These are phyloP conservation scores for Mucor racemosus DNA, from an alignment of 371 early-diverging fungal genomes.

Conservation along the genomic window DNA sequence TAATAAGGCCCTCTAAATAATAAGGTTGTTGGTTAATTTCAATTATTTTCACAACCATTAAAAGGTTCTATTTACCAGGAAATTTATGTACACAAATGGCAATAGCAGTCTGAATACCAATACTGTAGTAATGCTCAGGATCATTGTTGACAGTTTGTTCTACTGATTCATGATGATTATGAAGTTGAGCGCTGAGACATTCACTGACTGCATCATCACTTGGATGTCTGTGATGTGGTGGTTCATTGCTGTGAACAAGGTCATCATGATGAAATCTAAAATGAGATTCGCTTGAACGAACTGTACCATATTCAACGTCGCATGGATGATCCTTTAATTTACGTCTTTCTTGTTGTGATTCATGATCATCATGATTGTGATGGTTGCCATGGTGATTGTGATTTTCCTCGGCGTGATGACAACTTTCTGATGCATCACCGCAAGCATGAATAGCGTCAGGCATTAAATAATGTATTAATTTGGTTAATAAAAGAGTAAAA, in stretches of 20 bases:
- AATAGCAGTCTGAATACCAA: conserved; percentile 80
- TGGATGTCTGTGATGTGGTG: not conserved
- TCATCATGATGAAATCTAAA: conserved; percentile 42
- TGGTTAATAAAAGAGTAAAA: conserved; percentile 38
- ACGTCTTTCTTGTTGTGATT: conserved; percentile 5
- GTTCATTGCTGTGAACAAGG: not conserved
- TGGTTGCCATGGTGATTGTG: conserved; percentile 5
- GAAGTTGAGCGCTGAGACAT: conserved; percentile 15
- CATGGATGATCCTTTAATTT: conserved; percentile 25
- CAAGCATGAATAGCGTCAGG: conserved; percentile 52
- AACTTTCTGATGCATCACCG: conserved; percentile 29
- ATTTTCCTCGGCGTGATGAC: conserved; percentile 16
- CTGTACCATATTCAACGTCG: conserved; percentile 38
- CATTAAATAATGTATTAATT: conserved; percentile 37
- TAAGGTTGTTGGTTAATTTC: not conserved
- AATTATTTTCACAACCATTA: not conserved
- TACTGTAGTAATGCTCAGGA: conserved; percentile 36
- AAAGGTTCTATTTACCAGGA: conserved; percentile 51
- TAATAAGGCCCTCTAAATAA: conserved; percentile 72
- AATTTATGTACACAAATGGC: conserved; percentile 83
- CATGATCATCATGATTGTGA: not conserved
- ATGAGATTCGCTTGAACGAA: conserved; percentile 39
- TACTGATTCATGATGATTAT: conserved; percentile 27
- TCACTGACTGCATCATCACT: not conserved
- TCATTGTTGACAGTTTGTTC: conserved; percentile 21